Conservation (phyloP, 2,329 filamentous ascomycete genomes). For the Rachicladosporium sp. region DNA sequence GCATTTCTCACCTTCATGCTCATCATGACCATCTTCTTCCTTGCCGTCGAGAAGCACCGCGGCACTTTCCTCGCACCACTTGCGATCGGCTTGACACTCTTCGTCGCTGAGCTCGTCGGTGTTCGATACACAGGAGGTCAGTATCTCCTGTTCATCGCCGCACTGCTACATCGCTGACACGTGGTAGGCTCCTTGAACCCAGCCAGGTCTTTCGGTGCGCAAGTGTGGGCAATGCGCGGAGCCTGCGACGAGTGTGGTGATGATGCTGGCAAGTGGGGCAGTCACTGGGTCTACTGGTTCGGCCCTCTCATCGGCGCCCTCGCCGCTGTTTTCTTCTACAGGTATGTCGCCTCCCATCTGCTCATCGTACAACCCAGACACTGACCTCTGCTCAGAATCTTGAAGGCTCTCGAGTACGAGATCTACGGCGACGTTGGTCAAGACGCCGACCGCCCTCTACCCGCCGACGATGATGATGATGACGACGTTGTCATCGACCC, state of each 20-base stretch:
- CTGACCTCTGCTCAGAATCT: conserved; percentile 11
- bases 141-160: not conserved
- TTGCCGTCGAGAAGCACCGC: conserved; percentile 22
- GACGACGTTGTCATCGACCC: too few relatives aligned
- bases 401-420: conserved; percentile 23
- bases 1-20: conserved; percentile 28
- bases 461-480: too few relatives aligned
- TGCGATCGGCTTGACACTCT: conserved; percentile 26
- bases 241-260: conserved; percentile 7
- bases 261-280: conserved; percentile 23
- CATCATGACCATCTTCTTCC: conserved; percentile 31
- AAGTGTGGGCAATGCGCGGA: conserved; percentile 13
- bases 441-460: conserved; percentile 3
- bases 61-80: conserved; percentile 20
- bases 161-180: not conserved
- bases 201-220: conserved; percentile 32
- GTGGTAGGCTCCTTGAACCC: conserved; percentile 31
- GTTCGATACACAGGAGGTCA: conserved; percentile 31
- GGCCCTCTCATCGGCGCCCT: conserved; percentile 30
- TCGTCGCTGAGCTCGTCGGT: conserved; percentile 30
- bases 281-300: conserved; percentile 37
- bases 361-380: conserved; percentile 10
- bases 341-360: conserved; percentile 18
- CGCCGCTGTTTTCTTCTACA: conserved; percentile 31
- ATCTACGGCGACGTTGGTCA: conserved; percentile 4